phyloP scores from a whole-genome alignment of 2,329 filamentous ascomycete species.

The Fusarium burgessii region DNA sequence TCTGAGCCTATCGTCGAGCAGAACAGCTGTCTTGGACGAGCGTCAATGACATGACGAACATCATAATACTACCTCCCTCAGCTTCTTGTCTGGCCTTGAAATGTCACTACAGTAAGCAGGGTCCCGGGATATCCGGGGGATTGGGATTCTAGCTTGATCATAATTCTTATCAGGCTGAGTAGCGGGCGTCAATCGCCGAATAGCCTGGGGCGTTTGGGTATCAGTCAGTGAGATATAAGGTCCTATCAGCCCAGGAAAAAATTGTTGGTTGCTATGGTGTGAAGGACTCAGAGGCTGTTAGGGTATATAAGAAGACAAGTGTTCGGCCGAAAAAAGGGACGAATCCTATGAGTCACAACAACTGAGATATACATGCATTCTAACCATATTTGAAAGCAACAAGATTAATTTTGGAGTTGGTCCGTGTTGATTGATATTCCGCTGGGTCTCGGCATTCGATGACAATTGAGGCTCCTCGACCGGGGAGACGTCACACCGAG shows the following conservation, averaged over 20 bases:
- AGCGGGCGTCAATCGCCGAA: constrained; percentile 16
- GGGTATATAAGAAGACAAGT: neutral
- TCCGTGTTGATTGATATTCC: neutral
- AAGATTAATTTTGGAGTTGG: neutral
- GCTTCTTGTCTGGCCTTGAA: neutral
- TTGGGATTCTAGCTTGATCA: constrained; percentile 4
- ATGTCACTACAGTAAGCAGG: constrained; percentile 28
- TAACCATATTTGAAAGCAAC: neutral
- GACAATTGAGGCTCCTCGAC: constrained; percentile 17
- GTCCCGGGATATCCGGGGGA: constrained; percentile 37
- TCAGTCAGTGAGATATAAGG: constrained; percentile 8
- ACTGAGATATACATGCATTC: neutral
- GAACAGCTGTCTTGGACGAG: constrained; percentile 2
- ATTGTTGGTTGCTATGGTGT: neutral
- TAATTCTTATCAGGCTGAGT: constrained; percentile 8
- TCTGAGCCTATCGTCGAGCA: neutral
- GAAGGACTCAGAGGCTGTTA: neutral
- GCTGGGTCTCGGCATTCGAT: neutral
- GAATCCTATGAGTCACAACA: constrained; percentile 11
- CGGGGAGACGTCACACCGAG: constrained; percentile 36
- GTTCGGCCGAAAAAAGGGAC: constrained; percentile 3
- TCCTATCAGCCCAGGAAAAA: neutral
- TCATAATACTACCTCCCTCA: neutral
- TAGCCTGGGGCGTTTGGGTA: neutral
- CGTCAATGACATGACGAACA: constrained; percentile 23